phyloP scores from a whole-genome alignment of 805 yeast genomes.

The Blastobotrys terrestris region DNA sequence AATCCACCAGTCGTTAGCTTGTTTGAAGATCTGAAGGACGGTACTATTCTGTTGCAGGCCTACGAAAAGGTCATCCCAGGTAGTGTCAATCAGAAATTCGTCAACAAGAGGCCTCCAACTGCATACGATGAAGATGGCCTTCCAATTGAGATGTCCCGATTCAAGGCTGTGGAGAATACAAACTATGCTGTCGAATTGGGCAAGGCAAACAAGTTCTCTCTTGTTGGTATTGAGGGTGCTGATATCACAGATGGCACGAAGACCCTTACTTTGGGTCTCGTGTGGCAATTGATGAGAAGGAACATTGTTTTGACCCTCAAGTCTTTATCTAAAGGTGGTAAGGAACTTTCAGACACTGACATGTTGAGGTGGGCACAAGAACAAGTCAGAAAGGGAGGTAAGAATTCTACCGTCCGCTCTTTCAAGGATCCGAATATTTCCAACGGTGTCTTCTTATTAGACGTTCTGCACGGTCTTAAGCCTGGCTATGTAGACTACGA shows the following conservation, averaged over 20 bases:
- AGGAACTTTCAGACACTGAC: conserved; percentile 74
- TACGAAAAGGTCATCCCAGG: conserved; percentile 96
- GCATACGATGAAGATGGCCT: conserved; percentile 4
- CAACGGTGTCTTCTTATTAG: conserved; percentile 76
- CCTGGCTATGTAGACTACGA: conserved; percentile 98
- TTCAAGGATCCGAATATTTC: conserved; percentile 78
- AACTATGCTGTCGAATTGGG: conserved; percentile 98
- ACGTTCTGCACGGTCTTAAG: conserved; percentile 84
- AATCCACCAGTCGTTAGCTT: conserved; percentile 88
- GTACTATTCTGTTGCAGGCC: conserved; percentile 81
- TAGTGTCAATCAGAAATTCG: conserved; percentile 66
- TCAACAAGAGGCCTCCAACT: conserved; percentile 76
- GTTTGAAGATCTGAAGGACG: conserved; percentile 94
- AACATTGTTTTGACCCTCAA: conserved; percentile 83
- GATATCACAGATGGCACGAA: conserved; percentile 93
- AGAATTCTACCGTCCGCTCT: conserved; percentile 62
- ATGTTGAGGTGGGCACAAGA: conserved; percentile 92
- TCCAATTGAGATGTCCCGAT: conserved; percentile 61
- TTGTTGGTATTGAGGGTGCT: conserved; percentile 97
- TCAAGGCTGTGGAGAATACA: conserved; percentile 95
- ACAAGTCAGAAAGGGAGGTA: conserved; percentile 82
- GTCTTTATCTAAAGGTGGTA: conserved; percentile 63
- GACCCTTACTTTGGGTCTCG: conserved; percentile 82
- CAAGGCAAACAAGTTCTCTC: conserved; percentile 82
- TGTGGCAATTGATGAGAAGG: conserved; percentile 98